Base-by-base conservation (phyloP, 179 eudicot species). In the Beta macrorhiza region DNA sequence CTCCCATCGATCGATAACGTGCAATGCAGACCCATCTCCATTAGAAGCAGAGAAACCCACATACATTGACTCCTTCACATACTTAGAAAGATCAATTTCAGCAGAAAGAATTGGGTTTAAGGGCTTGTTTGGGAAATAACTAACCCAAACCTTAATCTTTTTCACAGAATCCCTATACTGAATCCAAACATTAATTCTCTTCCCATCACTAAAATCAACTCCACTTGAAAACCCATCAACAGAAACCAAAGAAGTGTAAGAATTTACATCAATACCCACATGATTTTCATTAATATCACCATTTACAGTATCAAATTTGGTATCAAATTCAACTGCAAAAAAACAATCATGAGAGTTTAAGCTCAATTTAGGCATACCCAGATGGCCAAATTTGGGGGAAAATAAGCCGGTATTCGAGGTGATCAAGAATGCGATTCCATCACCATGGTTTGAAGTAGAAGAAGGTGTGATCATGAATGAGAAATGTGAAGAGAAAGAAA, bases 291-390 rank as follows among this genome's bases (percentile, higher is more conserved):
- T 88, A 44, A 84, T 72, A 61, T 91, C 95, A 15, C 82, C 87
- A 22, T 87, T 78, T 51, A 52, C 58, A 0, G 88, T 57, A 25
- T 93, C 85, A 7, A 84, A 85, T 51, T 79, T 86, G 0, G 92
- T 93, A 80, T 93, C 97, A 51, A 93, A 93, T 67, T 93, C 95
- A 5, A 91, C 89, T 0, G 97, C 92, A 0, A 93, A 47, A 17
- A 85, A 93, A 3, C 89, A 83, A 59, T 89, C 90, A 52, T 85
- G 81, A 7, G 68, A 63, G 1, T 79, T 58, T 20, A 62, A 44
- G 19, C 67, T 16, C 17, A 75, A 53, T 7, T 81, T 77, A 12
- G 93, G 93, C 32, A 92, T 89, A 45, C 97, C 94, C 88, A 92
- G 78, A 68, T 72, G 83, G 2, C 91, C 91, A 15, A 73, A 77